Base-by-base conservation (phyloP, 2,329 filamentous ascomycete species). In the Talaromyces sp. region DNA sequence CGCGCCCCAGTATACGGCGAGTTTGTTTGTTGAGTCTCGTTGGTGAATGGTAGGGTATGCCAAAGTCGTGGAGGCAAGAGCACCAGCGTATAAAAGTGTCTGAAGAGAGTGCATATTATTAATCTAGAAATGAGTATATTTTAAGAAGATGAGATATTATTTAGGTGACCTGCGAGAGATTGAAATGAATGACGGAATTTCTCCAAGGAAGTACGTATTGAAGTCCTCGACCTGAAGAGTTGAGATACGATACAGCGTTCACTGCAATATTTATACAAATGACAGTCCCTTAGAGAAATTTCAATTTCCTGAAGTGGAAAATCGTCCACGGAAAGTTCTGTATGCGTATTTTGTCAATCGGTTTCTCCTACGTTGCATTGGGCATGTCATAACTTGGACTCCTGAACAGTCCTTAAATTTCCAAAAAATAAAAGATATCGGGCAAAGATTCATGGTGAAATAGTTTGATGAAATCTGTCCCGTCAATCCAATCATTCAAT, bases 1-100 rank as follows among this genome's bases (percentile, higher is more conserved):
- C 14, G 63, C 63, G 10, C 63, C 63, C 63, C 63, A 65, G 50
- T 65, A 65, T 33, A 65, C 50, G 24, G 24, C 47, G 39, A 65
- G 58, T 31, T 58, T 57, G 27, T 65, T 62, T 4, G n/a, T 16
- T 5, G 57, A 61, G 41, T 43, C 19, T 39, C 47, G 48, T 2
- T 45, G 56, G 50, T 48, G 41, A 16, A 47, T 57, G n/a, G 48
- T 16, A 37, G 63, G 63, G 31, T 56, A 58, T 27, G 63, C 63
- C 13, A 65, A n/a, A 31, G 58, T 24, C 3, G 41, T 41, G 7
- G 63, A 61, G 22, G 50, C 50, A 37, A 65, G 47, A 33, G 48
- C 41, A 5, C 48, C 58, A 11, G 50, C 48, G 52, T 13, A 62
- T 27, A 62, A n/a, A 41, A 65, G 27, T 16, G 39, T 61, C 41